Percentiles rank a stretch among this genome's conserved stretches.
phyloP scores from a whole-genome alignment of 78 protist genomes.

The Dictyostelium intermedium region DNA sequence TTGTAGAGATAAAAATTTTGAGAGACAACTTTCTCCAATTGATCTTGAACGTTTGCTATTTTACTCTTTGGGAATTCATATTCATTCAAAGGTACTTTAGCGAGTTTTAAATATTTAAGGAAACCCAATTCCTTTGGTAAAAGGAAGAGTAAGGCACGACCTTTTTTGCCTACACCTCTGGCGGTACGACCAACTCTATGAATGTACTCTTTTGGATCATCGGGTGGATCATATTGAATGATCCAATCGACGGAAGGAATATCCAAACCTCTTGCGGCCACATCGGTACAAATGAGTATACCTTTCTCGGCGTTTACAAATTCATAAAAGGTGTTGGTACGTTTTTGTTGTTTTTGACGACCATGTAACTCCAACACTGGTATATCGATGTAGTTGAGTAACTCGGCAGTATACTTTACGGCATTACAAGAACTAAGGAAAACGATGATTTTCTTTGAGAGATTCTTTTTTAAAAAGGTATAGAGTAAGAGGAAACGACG shows the following conservation, averaged over 20 bases:
- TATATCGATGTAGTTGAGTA: conserved; percentile 98
- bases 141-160: conserved; percentile 97
- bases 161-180: conserved; percentile 91
- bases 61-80: conserved; percentile 95
- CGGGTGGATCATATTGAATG: conserved; percentile 99
- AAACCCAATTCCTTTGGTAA: conserved; percentile 97
- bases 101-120: conserved; percentile 92
- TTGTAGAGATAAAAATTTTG: conserved; percentile 97
- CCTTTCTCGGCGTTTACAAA: conserved; percentile 96
- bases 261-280: conserved; percentile 99
- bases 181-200: conserved; percentile 99
- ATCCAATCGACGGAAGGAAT: conserved; percentile 99
- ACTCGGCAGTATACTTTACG: conserved; percentile 98
- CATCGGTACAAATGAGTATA: conserved; percentile 98
- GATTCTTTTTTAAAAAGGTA: conserved; percentile 97
- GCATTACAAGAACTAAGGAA: conserved; percentile 90
- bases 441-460: conserved; percentile 93
- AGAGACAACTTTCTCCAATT: conserved; percentile 95
- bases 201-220: conserved; percentile 97
- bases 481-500: conserved; percentile 96
- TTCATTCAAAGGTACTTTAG: conserved; percentile 95
- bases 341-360: conserved; percentile 96
- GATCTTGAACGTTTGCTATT: conserved; percentile 94
- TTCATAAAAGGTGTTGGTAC: conserved; percentile 98
- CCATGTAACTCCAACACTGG: conserved; percentile 98